These are phyloP conservation scores for Corylus avellana DNA, from an alignment of 306 rosid species.

Conservation along the genomic window DNA sequence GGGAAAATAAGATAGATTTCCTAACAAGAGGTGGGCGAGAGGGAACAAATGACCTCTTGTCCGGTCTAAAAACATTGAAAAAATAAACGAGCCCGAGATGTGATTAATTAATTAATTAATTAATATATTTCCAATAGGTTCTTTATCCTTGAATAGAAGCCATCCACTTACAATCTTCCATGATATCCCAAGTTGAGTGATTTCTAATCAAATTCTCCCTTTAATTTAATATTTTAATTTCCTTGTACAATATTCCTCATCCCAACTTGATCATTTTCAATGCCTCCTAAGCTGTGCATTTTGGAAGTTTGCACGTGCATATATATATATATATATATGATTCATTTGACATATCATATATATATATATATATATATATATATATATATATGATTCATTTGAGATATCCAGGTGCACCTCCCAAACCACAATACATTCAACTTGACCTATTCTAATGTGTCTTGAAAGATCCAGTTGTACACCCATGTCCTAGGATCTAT, in stretches of 20 bases:
- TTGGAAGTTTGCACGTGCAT: constrained; percentile 17
- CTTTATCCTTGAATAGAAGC: neutral
- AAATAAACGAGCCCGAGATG: no score
- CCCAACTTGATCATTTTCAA: constrained; percentile 9
- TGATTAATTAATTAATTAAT: neutral
- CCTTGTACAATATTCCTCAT: neutral
- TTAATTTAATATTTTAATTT: neutral
- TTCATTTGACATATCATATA: neutral
- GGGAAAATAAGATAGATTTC: no score
- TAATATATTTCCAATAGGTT: neutral
- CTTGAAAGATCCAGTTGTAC: neutral
- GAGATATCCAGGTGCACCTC: neutral
- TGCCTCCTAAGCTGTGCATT: neutral
- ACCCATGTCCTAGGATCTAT: neutral
- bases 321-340: neutral
- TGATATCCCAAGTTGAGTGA: neutral
- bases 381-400: constrained; percentile 4
- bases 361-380: no score
- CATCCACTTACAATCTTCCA: neutral
- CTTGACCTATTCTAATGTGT: neutral
- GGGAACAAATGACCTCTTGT: no score
- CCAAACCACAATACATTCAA: neutral
- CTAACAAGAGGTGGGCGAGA: no score
- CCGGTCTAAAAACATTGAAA: no score
- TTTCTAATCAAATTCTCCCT: neutral